Base-by-base conservation (phyloP, 148 eudicot genomes). In the Heliamphora exappendiculata region DNA sequence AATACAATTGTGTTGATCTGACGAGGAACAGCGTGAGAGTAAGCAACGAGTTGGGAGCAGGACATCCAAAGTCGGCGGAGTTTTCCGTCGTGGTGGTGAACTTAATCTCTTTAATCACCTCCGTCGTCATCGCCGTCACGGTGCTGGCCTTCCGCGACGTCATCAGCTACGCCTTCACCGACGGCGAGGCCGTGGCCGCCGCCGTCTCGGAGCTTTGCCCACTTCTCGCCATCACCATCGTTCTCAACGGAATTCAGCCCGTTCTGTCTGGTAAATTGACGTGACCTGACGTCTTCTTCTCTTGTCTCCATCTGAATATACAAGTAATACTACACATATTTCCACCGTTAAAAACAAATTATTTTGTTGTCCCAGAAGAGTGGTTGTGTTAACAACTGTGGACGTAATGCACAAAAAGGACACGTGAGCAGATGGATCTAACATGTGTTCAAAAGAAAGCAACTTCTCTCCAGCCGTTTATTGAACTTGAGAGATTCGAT, bases 231-330 rank as follows among this genome's bases (percentile, higher is more conserved):
- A 8, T 72, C 13, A 74, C 81, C 41, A 55, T 78, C 36, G 28
- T 82, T n/a, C 85, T 78, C 24, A 82, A 82, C 62, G 79, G 84
- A 31, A 31, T 82, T 28, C 84, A 78, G 54, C 84, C 79, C 0
- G 84, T 82, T 39, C 60, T 82, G 59, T 78, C 84, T 5, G 84
- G 84, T 81, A 50, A 36, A n/a, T n/a, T n/a, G n/a, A n/a, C n/a
- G n/a, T n/a, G n/a, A n/a, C n/a, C n/a, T n/a, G n/a, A n/a, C n/a
- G n/a, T n/a, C n/a, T n/a, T n/a, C n/a, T n/a, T n/a, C n/a, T n/a
- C n/a, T n/a, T n/a, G n/a, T n/a, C n/a, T n/a, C n/a, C n/a, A n/a
- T n/a, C n/a, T n/a, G n/a, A n/a, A n/a, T n/a, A n/a, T n/a, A n/a
- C n/a, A n/a, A n/a, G n/a, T n/a, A n/a, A n/a, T n/a, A n/a, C n/a